Base-by-base conservation (phyloP, 2,329 filamentous ascomycete genomes). In the Tricladium varicosporioides region DNA sequence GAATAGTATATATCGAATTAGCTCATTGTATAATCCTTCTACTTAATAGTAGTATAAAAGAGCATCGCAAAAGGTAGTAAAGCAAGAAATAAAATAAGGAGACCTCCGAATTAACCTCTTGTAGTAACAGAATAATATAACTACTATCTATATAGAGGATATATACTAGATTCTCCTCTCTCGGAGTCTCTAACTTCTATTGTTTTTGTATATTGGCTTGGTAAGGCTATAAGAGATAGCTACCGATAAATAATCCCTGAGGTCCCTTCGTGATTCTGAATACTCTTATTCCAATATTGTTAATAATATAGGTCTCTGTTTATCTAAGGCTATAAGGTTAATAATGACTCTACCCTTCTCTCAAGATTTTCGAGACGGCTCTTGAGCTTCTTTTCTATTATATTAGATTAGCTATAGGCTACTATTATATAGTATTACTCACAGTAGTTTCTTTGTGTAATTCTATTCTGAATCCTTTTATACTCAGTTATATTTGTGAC, bases 391-490 rank as follows among this genome's bases (percentile, higher is more conserved):
- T 93, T 92, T 82, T 89, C 88, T 92, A 69, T n/a, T n/a, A 55
- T 51, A 19, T 40, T 14, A 53, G 27, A 45, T 64, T 22, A 64
- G 63, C 60, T 40, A 49, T 42, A 36, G 53, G 15, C 47, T 5
- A 18, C 42, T 31, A 10, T 19, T 42, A 14, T 43, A n/a, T n/a
- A 16, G 36, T 18, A 16, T 15, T 52, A 81, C 86, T 72, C 80
- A 96, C 91, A 91, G 78, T 96, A 97, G 79, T 96, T 96, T 69
- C 92, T 88, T 77, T 97, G 93, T 65, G 93, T 92, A 80, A 97
- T 96, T 66, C 93, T 86, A 78, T 97, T 97, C 77, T 97, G 92
- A 78, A 97, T 96, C 71, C 92, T 85, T 69, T 92, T 82, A 70
- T 93, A 87, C 77, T 97, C 93, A 48, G 92, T 92, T 58, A 97